Conservation (phyloP, 2,329 filamentous ascomycete genomes). For the Fusarium palustre region DNA sequence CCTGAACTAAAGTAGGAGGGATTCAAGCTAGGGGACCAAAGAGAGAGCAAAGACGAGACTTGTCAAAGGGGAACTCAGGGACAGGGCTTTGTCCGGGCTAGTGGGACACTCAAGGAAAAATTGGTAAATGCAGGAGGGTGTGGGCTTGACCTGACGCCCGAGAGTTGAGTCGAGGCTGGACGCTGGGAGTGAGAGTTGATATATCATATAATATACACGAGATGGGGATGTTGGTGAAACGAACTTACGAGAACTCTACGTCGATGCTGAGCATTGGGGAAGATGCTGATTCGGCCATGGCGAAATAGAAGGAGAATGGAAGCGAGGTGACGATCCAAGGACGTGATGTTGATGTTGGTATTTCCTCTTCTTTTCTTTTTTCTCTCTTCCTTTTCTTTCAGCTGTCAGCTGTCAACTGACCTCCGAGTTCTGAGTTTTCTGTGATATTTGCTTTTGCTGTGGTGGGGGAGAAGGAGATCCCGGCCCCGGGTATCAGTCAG, state of each 20-base stretch:
- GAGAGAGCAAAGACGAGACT: constrained; percentile 15
- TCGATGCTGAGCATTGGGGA: constrained; percentile 65
- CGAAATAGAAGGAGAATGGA: constrained; percentile 16
- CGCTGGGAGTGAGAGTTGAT: constrained; percentile 34
- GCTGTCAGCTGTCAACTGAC: constrained; percentile 8
- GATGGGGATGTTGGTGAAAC: constrained; percentile 27
- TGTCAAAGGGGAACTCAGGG: constrained; percentile 27
- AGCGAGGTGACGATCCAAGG: constrained; percentile 10
- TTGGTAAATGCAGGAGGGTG: constrained; percentile 14
- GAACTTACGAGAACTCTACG: constrained; percentile 75
- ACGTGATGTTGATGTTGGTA: constrained; percentile 1
- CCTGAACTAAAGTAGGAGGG: constrained; percentile 13
- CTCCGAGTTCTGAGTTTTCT: neutral
- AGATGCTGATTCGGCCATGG: constrained; percentile 34
- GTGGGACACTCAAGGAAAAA: constrained; percentile 19
- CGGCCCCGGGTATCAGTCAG: constrained; percentile 14
- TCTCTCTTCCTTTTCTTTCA: neutral
- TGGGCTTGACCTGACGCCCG: constrained; percentile 8
- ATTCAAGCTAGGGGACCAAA: constrained; percentile 11
- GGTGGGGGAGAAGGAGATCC: constrained; percentile 13
- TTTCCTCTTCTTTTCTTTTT: neutral
- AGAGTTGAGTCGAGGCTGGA: constrained; percentile 19
- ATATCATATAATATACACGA: constrained; percentile 43
- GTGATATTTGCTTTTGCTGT: constrained; percentile 33
- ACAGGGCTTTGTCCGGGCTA: constrained; percentile 33